phyloP scores from a whole-genome alignment of 768 basidiomycete species.

The Auriscalpium vulgare region DNA sequence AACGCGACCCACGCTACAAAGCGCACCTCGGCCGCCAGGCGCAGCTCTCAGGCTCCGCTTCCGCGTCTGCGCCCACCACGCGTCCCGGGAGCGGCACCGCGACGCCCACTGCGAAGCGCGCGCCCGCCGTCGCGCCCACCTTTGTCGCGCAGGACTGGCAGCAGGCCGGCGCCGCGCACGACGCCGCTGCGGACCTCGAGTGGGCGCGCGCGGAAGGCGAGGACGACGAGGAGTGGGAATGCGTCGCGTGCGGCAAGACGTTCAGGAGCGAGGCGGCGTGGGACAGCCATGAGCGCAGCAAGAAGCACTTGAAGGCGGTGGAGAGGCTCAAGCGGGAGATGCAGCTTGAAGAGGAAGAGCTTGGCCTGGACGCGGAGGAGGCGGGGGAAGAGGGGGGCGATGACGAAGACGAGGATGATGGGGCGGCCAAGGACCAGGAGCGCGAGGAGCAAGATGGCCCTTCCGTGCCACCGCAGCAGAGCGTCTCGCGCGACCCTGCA shows the following conservation, averaged over 20 bases:
- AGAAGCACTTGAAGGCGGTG: conserved; percentile 87
- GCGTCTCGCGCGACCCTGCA: neutral
- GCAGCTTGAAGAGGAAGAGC: conserved; percentile 59
- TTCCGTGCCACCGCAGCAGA: too few relatives aligned
- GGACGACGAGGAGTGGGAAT: conserved; percentile 82
- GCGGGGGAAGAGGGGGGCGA: neutral
- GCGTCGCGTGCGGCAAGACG: conserved; percentile 86
- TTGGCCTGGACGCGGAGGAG: conserved; percentile 39
- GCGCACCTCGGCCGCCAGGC: conserved; percentile 42
- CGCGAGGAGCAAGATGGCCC: neutral
- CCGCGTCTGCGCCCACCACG: conserved; percentile 4
- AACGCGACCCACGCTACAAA: conserved; percentile 87
- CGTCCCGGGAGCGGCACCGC: conserved; percentile 9
- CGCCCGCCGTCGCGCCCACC: conserved; percentile 22
- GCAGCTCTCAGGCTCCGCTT: conserved; percentile 27
- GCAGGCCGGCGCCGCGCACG: conserved; percentile 36
- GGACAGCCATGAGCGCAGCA: conserved; percentile 93
- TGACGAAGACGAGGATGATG: conserved; percentile 8
- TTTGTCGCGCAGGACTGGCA: conserved; percentile 94
- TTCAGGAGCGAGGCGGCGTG: conserved; percentile 92
- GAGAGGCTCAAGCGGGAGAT: conserved; percentile 73
- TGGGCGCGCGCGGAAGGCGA: conserved; percentile 69
- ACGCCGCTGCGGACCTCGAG: conserved; percentile 55
- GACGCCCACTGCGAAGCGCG: conserved; percentile 27
- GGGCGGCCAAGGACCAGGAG: conserved; percentile 3